Evolutionary conservation across 2,329 filamentous ascomycete genomes (phyloP), one percentile per base, ranked within the genome.

Genomic region (Lecanicillium sp.): DNA sequence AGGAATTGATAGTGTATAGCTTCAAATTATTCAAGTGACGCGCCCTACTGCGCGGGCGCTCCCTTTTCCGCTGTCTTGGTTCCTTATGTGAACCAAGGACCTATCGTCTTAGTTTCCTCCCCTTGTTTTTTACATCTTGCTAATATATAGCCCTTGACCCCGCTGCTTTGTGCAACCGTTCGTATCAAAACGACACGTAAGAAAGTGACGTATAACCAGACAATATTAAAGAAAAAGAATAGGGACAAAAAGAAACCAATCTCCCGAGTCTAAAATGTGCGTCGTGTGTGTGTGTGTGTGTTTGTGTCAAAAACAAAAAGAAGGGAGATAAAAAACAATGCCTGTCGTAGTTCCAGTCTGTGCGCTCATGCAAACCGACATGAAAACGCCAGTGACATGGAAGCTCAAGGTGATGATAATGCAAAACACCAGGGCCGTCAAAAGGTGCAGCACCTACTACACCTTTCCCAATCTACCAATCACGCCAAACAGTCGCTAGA

Each of bases 181-280:
- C 27, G 37, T 42, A 29, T 14, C 34, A 38, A 22, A 39, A 44
- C 28, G 35, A 33, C 33, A 45, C 39, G 37, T 35, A 34, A 29
- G 17, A 19, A 25, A 37, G 36, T 37, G 34, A 30, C 39, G 30
- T 37, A 41, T 37, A 41, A 37, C 39, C 29, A 41, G 39, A 34
- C 34, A 41, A 18, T 41, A 41, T 41, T 41, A 41, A 39, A 42
- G 42, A 49, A 48, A 49, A 54, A 46, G 20, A 45, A 36, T 36
- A 50, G 44, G 32, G 54, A 46, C 48, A 46, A 54, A 42, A 51
- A 41, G 45, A 48, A 50, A 52, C 31, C 29, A n/a, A 49, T 46
- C 48, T 39, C 49, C 49, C 50, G 51, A 53, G 49, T 58, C 54
- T 59, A 59, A 49, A 54, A 49, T 55, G 46, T 35, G 6, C 22